Percentiles rank a stretch among this genome's conserved stretches.
Conservation (phyloP, 2,329 filamentous ascomycete species). For the Cladosporium austrohemisphaericum region DNA sequence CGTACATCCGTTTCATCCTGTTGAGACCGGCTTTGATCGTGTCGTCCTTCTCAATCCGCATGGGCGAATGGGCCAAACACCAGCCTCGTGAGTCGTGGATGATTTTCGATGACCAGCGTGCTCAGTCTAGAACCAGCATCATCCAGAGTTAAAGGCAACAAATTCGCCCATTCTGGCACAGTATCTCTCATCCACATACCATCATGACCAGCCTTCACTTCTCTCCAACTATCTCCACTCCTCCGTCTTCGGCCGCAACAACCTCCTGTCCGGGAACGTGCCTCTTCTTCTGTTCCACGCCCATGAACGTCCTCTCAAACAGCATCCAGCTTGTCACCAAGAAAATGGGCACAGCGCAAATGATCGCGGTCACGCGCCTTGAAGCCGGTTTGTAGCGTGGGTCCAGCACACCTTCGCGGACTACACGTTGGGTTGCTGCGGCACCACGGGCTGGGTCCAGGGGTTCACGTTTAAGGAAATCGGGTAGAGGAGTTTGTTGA, state of each 20-base stretch:
- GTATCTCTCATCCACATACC: no score
- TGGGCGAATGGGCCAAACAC: no score
- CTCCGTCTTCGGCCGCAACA: neutral
- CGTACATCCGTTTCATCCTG: no score
- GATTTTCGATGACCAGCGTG: no score
- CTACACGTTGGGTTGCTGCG: slow-evolving; percentile 23
- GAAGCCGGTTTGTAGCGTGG: slow-evolving; percentile 26
- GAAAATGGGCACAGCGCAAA: slow-evolving; percentile 27
- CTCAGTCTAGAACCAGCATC: no score
- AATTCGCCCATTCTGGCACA: no score
- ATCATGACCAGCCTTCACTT: neutral
- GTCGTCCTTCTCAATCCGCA: no score
- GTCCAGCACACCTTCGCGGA: slow-evolving; percentile 25
- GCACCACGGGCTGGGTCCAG: slow-evolving; percentile 23
- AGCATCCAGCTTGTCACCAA: slow-evolving; percentile 28
- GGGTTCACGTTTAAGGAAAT: slow-evolving; percentile 9
- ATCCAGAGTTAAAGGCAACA: no score
- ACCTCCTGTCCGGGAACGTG: no score
- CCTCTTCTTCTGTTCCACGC: slow-evolving; percentile 28
- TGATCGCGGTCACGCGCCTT: slow-evolving; percentile 22
- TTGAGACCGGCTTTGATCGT: no score
- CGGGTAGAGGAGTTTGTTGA: slow-evolving; percentile 13
- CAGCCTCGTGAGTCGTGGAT: no score
- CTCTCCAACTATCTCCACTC: slow-evolving; percentile 8
- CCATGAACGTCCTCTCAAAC: slow-evolving; percentile 27